Conservation (phyloP, 2,329 filamentous ascomycete species). For the Daldinia eschscholtzii region DNA sequence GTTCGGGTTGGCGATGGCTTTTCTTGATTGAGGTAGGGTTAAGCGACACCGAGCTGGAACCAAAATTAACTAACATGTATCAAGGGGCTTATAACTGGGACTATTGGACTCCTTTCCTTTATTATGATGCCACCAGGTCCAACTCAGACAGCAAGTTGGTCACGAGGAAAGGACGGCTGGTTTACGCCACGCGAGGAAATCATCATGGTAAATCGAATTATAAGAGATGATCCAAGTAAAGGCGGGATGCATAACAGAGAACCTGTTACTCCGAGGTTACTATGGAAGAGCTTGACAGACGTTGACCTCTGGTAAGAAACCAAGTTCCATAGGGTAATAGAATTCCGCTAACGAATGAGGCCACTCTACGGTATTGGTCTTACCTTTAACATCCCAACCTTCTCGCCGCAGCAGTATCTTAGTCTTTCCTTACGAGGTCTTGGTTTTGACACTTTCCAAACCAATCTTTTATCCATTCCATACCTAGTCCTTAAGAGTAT, state of each 20-base stretch:
- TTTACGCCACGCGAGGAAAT: constrained; percentile 67
- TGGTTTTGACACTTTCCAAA: constrained; percentile 65
- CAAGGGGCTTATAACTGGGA: constrained; percentile 48
- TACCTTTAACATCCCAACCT: constrained; percentile 62
- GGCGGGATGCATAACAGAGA: constrained; percentile 70
- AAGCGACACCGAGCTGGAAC: constrained; percentile 45
- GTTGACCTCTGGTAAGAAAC: constrained; percentile 62
- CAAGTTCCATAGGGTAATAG: background rate
- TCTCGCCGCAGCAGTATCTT: constrained; percentile 62
- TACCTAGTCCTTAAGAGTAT: constrained; percentile 54
- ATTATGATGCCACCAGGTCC: constrained; percentile 64
- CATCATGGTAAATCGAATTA: constrained; percentile 69
- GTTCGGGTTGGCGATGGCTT: constrained; percentile 60
- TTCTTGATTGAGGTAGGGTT: constrained; percentile 63
- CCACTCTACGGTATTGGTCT: constrained; percentile 57
- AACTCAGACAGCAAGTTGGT: constrained; percentile 62
- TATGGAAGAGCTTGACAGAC: constrained; percentile 64
- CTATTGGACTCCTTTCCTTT: constrained; percentile 63
- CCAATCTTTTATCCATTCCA: constrained; percentile 68
- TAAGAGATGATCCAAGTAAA: constrained; percentile 69
- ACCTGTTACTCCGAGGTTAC: constrained; percentile 60
- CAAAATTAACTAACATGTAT: background rate
- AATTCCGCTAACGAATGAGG: constrained; percentile 36
- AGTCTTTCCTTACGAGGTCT: constrained; percentile 64
- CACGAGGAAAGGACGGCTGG: constrained; percentile 64